Evolutionary conservation across 2,329 filamentous ascomycete genomes (phyloP), one percentile per base, ranked within the genome.

Genomic region (Stagonosporopsis cucurbitacearum): DNA sequence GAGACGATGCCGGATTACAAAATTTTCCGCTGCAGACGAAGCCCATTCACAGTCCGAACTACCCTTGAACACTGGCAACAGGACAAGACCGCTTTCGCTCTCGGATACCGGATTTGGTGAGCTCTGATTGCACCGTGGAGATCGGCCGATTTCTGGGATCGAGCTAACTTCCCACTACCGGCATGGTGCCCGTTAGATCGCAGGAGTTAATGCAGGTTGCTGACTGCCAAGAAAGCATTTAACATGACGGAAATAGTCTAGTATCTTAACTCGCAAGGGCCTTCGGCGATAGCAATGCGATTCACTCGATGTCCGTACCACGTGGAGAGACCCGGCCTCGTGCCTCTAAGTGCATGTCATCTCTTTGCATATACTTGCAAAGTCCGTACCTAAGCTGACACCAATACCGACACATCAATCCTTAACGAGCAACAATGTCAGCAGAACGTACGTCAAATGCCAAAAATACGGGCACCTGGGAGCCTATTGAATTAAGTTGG

Each of bases 401-500:
- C n/a, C 20, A 19, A 30, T n/a, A 23, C 20, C 2, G 37, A 8
- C n/a, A 4, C 22, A 20, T 36, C 40, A 17, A 19, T 2, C 42
- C n/a, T n/a, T 25, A 2, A 22, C 28, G 7, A 37, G 30, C 23
- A 4, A 48, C 12, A 20, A 54, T 54, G 44, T 43, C 50, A 48
- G 36, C 36, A 23, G 20, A 43, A 2, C 1, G 2, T 9, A 11
- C 19, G 5, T 23, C 37, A 37, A 8, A 15, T 4, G 8, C 8
- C 20, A 19, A 23, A 17, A 12, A 12, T 2, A 44, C 48, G 15
- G n/a, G n/a, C 6, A 6, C 37, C 12, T 17, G 17, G 19, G 22
- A 43, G 23, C 43, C 50, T 7, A 57, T 57, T 17, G 51, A 60
- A 40, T 15, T 58, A 13, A 43, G 43, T 9, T 58, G 57, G 57